A percentile compares a stretch with the other conserved stretches of the same genome.
These are phyloP conservation scores for Paecilomyces niveus DNA, from an alignment of 2,329 filamentous ascomycete genomes.

Conservation along the genomic window DNA sequence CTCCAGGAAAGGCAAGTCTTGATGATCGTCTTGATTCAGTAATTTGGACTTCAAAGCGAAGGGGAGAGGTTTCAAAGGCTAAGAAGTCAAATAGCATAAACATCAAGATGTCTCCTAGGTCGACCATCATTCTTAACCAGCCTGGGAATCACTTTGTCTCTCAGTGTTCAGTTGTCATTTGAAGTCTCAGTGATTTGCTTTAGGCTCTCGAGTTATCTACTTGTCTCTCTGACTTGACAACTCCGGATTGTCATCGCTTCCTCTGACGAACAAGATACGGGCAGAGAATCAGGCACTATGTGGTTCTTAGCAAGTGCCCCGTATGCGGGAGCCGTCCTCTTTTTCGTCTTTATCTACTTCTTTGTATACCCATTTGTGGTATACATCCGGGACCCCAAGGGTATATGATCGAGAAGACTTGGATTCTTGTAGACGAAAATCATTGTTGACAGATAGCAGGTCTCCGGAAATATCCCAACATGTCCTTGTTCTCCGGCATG, in stretches of 20 bases:
- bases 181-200: neutral
- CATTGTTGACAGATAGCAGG: conserved; percentile 16
- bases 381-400: conserved; percentile 22
- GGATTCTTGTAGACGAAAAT: neutral
- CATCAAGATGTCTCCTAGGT: neutral
- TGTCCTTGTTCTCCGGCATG: conserved; percentile 38
- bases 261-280: neutral
- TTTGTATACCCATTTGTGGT: conserved; percentile 16
- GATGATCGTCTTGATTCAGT: neutral
- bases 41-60: neutral
- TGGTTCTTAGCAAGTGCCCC: conserved; percentile 13
- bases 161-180: neutral
- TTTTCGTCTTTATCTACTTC: conserved; percentile 18
- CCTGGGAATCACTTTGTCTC: neutral
- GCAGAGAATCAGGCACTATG: conserved; percentile 7
- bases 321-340: conserved; percentile 15
- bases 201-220: neutral
- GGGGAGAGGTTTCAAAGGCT: neutral
- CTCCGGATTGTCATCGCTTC: neutral
- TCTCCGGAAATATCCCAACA: conserved; percentile 41
- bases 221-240: neutral
- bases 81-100: neutral
- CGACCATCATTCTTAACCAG: neutral
- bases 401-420: conserved; percentile 4
- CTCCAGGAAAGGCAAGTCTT: neutral